Base-by-base conservation (phyloP, 495 filamentous ascomycete species). In the Trichocladium uniseriatum region DNA sequence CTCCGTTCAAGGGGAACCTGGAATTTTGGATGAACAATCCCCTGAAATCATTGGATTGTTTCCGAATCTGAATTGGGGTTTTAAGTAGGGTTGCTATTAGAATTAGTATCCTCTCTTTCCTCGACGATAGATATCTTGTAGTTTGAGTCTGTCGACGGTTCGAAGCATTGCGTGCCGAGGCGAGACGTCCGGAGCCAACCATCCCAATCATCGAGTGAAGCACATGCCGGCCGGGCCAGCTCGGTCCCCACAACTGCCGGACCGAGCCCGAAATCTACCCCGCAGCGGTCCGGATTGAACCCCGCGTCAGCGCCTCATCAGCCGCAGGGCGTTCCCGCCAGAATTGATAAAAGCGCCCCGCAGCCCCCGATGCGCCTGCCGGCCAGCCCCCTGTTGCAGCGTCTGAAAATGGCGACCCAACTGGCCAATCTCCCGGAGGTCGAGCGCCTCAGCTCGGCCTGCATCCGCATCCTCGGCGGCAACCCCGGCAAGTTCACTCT, bases 401-500 rank as follows among this genome's bases (percentile, higher is more conserved):
- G 31, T 32, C 7, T 32, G 5, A 32, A 32, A 5, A 72, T 69
- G 66, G 54, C 66, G 11, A 37, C 39, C 9, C 59, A 69, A 43
- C 59, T 75, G 4, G 58, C 65, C 15, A 61, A 73, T 4, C 71
- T 89, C 32, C 77, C 77, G 15, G 83, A 87, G 47, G 69, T 86
- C 35, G 75, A 83, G 59, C 72, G 79, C 39, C 73, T 91, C 35
- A 82, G 80, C 52, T 69, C 80, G 1, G 68, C 70, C 13, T 79
- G 84, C 15, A 81, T 88, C 53, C 75, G 87, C 48, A 83, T 94
- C 44, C 71, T 94, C 9, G 88, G 79, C 44, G 86, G 83, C 13
- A 94, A 94, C 63, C 86, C 88, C 8, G 78, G 82, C 54, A 90
- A 90, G 54, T 78, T 79, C 61, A 72, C 71, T 0, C 65, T 79